Evolutionary conservation across 768 basidiomycete genomes (phyloP).

Genomic region (Lepiota venenata): DNA sequence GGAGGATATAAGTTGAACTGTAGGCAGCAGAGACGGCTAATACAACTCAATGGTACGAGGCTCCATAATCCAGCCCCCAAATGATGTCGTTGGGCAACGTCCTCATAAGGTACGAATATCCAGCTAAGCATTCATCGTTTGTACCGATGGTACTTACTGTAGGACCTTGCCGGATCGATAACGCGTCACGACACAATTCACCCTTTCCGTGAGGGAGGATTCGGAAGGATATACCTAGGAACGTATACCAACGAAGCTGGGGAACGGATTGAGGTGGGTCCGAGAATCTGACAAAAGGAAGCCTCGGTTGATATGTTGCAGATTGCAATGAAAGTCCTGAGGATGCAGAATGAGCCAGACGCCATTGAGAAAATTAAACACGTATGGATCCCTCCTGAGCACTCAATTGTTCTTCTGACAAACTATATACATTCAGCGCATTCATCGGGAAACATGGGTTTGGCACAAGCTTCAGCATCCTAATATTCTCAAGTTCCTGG

Average conservation of each 20-base stretch:
- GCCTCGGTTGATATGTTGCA: not conserved
- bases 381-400: not conserved
- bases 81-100: too few species aligned
- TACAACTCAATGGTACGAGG: too few species aligned
- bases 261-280: too few species aligned
- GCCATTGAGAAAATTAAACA: not conserved
- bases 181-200: not conserved
- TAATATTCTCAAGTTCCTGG: slow-evolving; percentile 16
- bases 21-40: too few species aligned
- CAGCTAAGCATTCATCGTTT: too few species aligned
- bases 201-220: too few species aligned
- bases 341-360: not conserved
- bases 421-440: slow-evolving; percentile 5
- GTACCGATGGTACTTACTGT: too few species aligned
- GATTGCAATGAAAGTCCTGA: slow-evolving; percentile 19
- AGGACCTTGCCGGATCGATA: not conserved
- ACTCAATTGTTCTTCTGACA: not conserved
- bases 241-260: too few species aligned
- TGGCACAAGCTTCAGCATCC: slow-evolving; percentile 15
- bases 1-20: too few species aligned
- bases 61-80: too few species aligned
- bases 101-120: too few species aligned
- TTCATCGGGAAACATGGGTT: slow-evolving; percentile 14
- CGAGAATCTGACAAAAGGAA: not conserved
- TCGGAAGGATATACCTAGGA: too few species aligned